Base-by-base conservation (phyloP, 2,329 filamentous ascomycete species). In the Alternaria solani region DNA sequence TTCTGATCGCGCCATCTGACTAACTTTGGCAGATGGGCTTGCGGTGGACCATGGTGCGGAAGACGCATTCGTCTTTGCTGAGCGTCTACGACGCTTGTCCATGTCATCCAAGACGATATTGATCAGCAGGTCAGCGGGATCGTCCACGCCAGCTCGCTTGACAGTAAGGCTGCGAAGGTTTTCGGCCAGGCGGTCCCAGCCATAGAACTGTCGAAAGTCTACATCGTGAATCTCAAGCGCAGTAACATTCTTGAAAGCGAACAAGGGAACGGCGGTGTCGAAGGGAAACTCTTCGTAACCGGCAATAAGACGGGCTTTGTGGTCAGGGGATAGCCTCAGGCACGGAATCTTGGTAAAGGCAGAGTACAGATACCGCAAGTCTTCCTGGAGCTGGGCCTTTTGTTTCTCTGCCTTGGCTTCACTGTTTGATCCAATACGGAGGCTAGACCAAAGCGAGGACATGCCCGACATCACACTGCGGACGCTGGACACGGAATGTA, bases 281-380 rank as follows among this genome's bases (percentile, higher is more conserved):
- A 98, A 97, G 3, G 95, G 95, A 69, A 98, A 99, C 79, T 97
- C 94, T 79, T 99, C 95, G 75, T 95, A 98, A 28, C 94, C 94
- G 67, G 90, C 87, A 69, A 99, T 97, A 62, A 97, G 83, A 54
- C 91, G 89, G 49, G 94, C 94, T 68, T 93, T 91, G 83, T 93
- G 94, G 79, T 99, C 95, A n/a, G 94, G 94, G 28, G 94, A 89
- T 56, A 99, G 84, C 65, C 91, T 89, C 64, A 99, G 83, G 74
- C 92, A 97, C 0, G 95, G 95, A 43, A 99, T 96, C 81, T 98
- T 99, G 74, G 95, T 99, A 76, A 98, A 99, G 58, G 95, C 93
- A 42, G 95, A 98, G 81, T 97, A 99, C 34, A 99, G 85, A 78
- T 99, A 98, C 78, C 94, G 97, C 69, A 97, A 82, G 77, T 99